These are phyloP conservation scores for Discostella stelligera DNA, from an alignment of 352 stramenopile genomes.

Conservation along the genomic window DNA sequence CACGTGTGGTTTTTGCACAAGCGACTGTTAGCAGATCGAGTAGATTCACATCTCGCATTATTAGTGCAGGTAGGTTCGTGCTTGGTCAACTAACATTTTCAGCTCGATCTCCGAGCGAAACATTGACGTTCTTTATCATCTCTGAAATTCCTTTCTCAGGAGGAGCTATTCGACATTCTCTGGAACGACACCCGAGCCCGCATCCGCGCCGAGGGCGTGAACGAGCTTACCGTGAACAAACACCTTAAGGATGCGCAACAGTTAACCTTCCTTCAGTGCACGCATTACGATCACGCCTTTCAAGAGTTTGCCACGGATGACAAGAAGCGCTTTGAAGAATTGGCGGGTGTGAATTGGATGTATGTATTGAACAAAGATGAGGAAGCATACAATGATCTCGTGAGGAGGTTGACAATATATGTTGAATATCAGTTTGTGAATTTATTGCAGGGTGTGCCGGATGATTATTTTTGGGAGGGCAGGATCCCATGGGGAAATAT, in stretches of 20 bases:
- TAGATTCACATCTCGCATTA: slow-evolving; percentile 73
- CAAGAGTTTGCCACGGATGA: slow-evolving; percentile 70
- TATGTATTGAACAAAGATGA: slow-evolving; percentile 62
- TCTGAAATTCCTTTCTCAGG: slow-evolving; percentile 70
- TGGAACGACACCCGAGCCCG: slow-evolving; percentile 93
- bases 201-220: slow-evolving; percentile 90
- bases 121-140: neutral
- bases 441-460: slow-evolving; percentile 67
- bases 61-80: slow-evolving; percentile 53
- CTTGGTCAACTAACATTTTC: neutral
- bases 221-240: slow-evolving; percentile 94
- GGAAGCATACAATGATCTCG: slow-evolving; percentile 47
- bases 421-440: slow-evolving; percentile 77
- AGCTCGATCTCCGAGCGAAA: neutral
- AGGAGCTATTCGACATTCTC: slow-evolving; percentile 94
- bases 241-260: slow-evolving; percentile 94
- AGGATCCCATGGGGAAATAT: slow-evolving; percentile 75
- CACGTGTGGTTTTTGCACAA: slow-evolving; percentile 96
- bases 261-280: slow-evolving; percentile 91
- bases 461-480: slow-evolving; percentile 68
- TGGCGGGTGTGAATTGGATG: slow-evolving; percentile 56
- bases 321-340: slow-evolving; percentile 61
- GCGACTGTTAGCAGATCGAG: slow-evolving; percentile 82
- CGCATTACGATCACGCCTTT: slow-evolving; percentile 90
- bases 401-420: slow-evolving; percentile 71